Conservation (phyloP, 2,329 filamentous ascomycete genomes). For the Lachnellula occidentalis region DNA sequence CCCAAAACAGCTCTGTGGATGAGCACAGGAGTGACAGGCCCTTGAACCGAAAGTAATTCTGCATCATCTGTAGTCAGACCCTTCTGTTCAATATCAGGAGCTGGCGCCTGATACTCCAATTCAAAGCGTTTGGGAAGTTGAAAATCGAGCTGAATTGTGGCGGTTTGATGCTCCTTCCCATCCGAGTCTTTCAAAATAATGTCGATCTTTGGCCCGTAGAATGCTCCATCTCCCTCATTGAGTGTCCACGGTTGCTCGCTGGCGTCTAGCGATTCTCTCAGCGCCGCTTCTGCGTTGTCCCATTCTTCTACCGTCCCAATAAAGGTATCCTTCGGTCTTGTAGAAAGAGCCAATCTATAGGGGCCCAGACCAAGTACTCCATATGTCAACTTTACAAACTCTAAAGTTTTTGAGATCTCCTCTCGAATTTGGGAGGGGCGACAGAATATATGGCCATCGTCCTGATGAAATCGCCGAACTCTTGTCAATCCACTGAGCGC, state of each 20-base stretch:
- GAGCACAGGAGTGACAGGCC: slow-evolving; percentile 66
- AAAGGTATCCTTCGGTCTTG: slow-evolving; percentile 67
- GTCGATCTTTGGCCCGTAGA: slow-evolving; percentile 90
- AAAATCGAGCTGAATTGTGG: slow-evolving; percentile 85
- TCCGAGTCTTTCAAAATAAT: slow-evolving; percentile 74
- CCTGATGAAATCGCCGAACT: slow-evolving; percentile 82
- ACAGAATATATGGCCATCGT: slow-evolving; percentile 89
- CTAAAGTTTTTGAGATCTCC: slow-evolving; percentile 68
- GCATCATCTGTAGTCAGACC: slow-evolving; percentile 46
- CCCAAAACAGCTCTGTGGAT: slow-evolving; percentile 82
- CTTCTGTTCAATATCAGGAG: slow-evolving; percentile 54
- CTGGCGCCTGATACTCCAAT: slow-evolving; percentile 66
- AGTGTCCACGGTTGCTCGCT: slow-evolving; percentile 65
- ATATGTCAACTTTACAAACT: slow-evolving; percentile 71
- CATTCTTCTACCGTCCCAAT: slow-evolving; percentile 71
- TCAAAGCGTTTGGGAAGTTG: slow-evolving; percentile 80
- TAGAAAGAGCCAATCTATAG: slow-evolving; percentile 74
- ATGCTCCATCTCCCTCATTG: slow-evolving; percentile 79
- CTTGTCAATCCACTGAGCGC: slow-evolving; percentile 76
- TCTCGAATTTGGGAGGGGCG: slow-evolving; percentile 67
- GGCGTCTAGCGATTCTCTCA: slow-evolving; percentile 56
- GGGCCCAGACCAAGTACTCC: slow-evolving; percentile 63
- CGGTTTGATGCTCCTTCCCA: slow-evolving; percentile 83
- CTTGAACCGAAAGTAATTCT: slow-evolving; percentile 44
- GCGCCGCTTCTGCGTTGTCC: slow-evolving; percentile 60